Evolutionary conservation across 306 rosid genomes (phyloP).

Genomic region (Cucurbita pepo): DNA sequence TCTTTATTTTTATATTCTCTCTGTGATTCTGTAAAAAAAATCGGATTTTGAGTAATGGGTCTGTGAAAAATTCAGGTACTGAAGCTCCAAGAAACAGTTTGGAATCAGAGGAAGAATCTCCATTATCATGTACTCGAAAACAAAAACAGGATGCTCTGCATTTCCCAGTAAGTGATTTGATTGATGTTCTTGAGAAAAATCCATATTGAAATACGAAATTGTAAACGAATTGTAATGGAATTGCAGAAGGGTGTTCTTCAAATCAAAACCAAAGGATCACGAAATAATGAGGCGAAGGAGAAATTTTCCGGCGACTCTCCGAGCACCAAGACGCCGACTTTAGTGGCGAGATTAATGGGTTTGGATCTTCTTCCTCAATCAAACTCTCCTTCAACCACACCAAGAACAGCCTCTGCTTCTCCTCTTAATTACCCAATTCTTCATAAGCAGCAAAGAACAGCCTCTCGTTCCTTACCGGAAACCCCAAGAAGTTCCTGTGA

Average conservation of each 20-base stretch:
- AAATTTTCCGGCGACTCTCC: slow-evolving; percentile 39
- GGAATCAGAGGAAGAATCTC: slow-evolving; percentile 37
- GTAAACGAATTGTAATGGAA: neutral
- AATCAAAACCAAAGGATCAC: slow-evolving; percentile 36
- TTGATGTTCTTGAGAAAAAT: neutral
- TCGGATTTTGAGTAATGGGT: slow-evolving; percentile 1
- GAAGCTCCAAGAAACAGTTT: slow-evolving; percentile 82
- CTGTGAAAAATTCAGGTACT: slow-evolving; percentile 28
- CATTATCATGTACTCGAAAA: slow-evolving; percentile 23
- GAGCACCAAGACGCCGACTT: slow-evolving; percentile 66
- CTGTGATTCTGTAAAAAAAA: neutral
- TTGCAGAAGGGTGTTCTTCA: slow-evolving; percentile 43
- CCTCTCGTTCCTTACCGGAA: slow-evolving; percentile 49
- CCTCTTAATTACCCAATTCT: slow-evolving; percentile 16
- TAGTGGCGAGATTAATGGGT: slow-evolving; percentile 95
- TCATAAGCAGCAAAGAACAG: neutral
- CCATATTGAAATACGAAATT: neutral
- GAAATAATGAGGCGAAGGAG: too few species aligned
- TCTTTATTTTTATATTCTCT: neutral
- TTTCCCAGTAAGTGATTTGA: slow-evolving; percentile 39
- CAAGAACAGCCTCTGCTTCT: slow-evolving; percentile 21
- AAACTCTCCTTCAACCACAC: neutral
- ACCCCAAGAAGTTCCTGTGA: slow-evolving; percentile 56
- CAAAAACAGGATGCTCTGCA: slow-evolving; percentile 29
- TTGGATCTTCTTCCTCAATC: slow-evolving; percentile 70